Percentiles rank a stretch among this genome's conserved stretches.
Evolutionary conservation across 2,329 filamentous ascomycete genomes (phyloP).

Genomic region (Neurospora sp.): DNA sequence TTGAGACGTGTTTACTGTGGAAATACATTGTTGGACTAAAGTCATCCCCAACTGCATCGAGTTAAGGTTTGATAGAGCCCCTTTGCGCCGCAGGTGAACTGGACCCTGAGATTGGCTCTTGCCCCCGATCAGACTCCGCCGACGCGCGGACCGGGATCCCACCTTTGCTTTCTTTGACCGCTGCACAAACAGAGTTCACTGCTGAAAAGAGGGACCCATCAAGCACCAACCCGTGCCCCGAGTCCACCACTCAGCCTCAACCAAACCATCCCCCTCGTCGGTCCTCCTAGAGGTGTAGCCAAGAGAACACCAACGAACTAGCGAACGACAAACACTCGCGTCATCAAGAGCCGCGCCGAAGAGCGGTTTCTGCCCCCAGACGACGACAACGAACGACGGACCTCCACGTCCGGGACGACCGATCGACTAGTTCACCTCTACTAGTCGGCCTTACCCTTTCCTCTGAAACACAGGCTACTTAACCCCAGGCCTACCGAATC

Average conservation of each 20-base stretch:
- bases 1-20: neutral
- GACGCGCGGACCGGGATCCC: neutral
- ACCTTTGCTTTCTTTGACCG: neutral
- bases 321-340: neutral
- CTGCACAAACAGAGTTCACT: neutral
- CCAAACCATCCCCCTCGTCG: neutral
- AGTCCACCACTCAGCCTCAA: neutral
- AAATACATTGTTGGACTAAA: neutral
- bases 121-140: neutral
- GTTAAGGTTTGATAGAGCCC: neutral
- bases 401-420: neutral
- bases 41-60: neutral
- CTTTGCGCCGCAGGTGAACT: neutral
- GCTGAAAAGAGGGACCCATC: neutral
- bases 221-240: neutral
- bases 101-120: neutral
- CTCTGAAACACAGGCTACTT: neutral
- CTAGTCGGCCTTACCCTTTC: neutral
- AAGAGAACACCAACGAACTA: neutral
- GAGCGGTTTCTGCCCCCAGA: neutral
- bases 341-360: neutral
- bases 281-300: neutral
- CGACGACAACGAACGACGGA: neutral
- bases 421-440: neutral
- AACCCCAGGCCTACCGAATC: neutral